phyloP scores from a whole-genome alignment of 202 grass and related monocot species.

The Setaria viridis region DNA sequence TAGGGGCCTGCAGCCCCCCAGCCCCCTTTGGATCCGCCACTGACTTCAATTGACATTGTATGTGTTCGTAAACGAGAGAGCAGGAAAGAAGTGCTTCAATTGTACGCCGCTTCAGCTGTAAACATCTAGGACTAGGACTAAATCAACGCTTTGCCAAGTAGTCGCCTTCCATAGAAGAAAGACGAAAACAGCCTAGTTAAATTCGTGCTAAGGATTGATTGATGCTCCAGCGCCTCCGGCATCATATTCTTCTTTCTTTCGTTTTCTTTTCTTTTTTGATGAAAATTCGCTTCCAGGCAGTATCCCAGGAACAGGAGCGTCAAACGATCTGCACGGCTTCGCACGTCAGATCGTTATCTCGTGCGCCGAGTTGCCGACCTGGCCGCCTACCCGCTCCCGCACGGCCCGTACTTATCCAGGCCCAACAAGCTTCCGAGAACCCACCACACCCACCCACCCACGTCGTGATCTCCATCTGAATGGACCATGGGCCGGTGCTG shows the following conservation, averaged over 20 bases:
- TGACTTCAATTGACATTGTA: not conserved
- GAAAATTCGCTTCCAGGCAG: not conserved
- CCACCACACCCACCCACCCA: too few species aligned
- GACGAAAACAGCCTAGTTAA: not conserved
- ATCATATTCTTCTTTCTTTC: too few species aligned
- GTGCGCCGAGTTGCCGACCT: not conserved
- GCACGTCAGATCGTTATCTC: not conserved
- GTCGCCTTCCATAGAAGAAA: not conserved
- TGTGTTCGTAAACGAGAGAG: not conserved
- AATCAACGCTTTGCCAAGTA: not conserved
- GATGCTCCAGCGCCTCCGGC: not conserved
- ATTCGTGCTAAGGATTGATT: not conserved
- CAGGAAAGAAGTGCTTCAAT: not conserved
- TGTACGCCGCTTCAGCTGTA: not conserved
- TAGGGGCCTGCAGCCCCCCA: too few species aligned
- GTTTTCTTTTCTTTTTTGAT: too few species aligned
- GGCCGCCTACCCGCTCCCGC: not conserved
- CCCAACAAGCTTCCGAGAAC: not conserved
- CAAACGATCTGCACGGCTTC: too few species aligned
- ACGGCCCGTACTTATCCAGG: too few species aligned
- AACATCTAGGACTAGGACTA: not conserved
- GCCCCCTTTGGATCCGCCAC: too few species aligned
- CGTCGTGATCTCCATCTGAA: too few species aligned
- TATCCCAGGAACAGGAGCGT: not conserved
- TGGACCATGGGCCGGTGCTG: not conserved